A percentile compares a stretch with the other conserved stretches of the same genome.
phyloP scores from a whole-genome alignment of 176 grass and related monocot species.

The Elymus sibiricus region DNA sequence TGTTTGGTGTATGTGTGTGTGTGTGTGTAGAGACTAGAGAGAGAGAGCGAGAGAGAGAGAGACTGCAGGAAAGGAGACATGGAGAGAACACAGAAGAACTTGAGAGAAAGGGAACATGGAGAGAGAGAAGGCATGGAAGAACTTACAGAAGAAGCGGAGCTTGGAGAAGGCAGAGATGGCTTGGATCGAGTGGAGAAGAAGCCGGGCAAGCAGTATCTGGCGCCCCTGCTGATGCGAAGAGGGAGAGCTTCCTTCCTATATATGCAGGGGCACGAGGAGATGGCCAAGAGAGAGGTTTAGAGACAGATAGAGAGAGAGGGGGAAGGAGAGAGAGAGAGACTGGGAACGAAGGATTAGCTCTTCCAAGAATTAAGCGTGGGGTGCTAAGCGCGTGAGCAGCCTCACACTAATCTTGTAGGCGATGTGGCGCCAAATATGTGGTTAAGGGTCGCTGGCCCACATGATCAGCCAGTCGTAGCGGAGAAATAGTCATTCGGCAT shows the following conservation, averaged over 20 bases:
- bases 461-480: neutral
- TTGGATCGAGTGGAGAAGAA: neutral
- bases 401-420: neutral
- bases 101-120: neutral
- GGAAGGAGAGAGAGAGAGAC: neutral
- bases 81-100: neutral
- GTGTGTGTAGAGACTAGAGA: neutral
- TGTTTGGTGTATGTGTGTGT: neutral
- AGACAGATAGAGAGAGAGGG: no score
- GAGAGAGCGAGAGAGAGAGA: neutral
- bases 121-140: neutral
- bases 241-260: constrained; percentile 6
- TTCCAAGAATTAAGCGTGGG: constrained; percentile 1
- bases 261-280: neutral
- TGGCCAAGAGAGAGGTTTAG: neutral
- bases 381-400: constrained; percentile 21
- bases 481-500: neutral
- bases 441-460: neutral
- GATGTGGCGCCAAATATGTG: neutral
- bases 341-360: neutral
- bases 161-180: neutral
- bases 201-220: neutral
- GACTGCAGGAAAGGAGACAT: neutral
- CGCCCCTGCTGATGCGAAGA: constrained; percentile 3
- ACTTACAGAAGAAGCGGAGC: constrained; percentile 20